Conservation (phyloP, 1,284 basidiomycete species). For the Ceratobasidium sp. region DNA sequence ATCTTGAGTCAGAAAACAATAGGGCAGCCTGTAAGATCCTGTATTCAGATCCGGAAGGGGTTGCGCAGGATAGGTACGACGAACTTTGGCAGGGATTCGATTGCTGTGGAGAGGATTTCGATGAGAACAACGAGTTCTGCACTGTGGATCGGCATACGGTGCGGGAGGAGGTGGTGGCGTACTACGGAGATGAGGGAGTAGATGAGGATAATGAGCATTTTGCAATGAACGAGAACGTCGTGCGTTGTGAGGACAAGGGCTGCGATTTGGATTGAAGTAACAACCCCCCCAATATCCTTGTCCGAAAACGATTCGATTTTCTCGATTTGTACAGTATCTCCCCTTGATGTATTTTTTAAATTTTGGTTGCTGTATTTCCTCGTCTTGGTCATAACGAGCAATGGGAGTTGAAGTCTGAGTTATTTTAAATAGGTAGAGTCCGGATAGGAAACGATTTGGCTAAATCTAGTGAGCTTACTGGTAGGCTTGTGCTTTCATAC, state of each 20-base stretch:
- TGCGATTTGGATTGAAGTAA: neutral
- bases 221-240: slow-evolving; percentile 9
- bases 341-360: no score
- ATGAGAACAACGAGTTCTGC: neutral
- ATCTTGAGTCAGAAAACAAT: neutral
- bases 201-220: slow-evolving; percentile 6
- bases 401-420: no score
- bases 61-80: neutral
- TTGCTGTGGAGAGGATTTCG: slow-evolving; percentile 9
- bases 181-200: neutral
- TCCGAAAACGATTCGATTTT: no score
- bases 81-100: slow-evolving; percentile 1
- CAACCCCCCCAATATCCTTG: no score
- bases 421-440: no score
- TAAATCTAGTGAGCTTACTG: no score
- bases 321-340: no score
- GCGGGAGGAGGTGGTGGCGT: neutral
- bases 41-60: neutral
- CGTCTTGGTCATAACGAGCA: no score
- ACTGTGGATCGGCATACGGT: neutral
- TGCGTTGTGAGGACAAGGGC: neutral
- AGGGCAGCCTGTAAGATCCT: neutral
- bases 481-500: no score
- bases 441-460: no score
- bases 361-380: no score